Conservation (phyloP, 306 rosid genomes). For the Quercus wislizeni region DNA sequence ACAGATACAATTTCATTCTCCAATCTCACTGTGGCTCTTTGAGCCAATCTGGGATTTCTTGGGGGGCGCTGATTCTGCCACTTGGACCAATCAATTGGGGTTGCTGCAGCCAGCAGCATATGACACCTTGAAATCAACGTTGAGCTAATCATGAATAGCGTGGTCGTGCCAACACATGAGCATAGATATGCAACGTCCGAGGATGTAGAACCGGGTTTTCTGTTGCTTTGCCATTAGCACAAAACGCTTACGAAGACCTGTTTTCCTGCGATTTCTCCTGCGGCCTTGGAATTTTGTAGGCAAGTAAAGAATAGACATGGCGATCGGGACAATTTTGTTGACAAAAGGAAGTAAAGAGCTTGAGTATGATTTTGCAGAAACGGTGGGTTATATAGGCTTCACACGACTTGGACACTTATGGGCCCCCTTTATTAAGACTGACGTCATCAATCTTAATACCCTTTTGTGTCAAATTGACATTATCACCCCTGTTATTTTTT, state of each 20-base stretch:
- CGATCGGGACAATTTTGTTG: not conserved
- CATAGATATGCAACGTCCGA: slow-evolving; percentile 58
- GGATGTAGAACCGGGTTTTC: slow-evolving; percentile 55
- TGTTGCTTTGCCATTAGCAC: slow-evolving; percentile 48
- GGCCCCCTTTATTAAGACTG: slow-evolving; percentile 6
- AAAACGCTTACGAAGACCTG: slow-evolving; percentile 42
- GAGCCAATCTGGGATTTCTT: no score
- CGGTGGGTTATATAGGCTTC: not conserved
- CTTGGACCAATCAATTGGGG: not conserved
- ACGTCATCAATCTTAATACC: not conserved
- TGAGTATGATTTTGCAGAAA: not conserved
- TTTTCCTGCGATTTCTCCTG: slow-evolving; percentile 23
- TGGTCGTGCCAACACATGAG: slow-evolving; percentile 62
- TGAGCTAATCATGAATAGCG: slow-evolving; percentile 32
- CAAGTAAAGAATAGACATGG: not conserved
- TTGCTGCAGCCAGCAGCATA: not conserved
- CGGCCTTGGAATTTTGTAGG: not conserved
- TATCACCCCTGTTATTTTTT: not conserved
- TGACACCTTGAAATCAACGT: not conserved
- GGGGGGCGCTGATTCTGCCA: not conserved
- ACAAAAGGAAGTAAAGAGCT: not conserved
- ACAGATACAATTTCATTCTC: no score
- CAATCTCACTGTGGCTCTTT: no score
- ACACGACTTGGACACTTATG: not conserved
- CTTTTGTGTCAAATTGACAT: not conserved